Evolutionary conservation across 257 asterid genomes (phyloP).

Genomic region (Hygrophila difformis): DNA sequence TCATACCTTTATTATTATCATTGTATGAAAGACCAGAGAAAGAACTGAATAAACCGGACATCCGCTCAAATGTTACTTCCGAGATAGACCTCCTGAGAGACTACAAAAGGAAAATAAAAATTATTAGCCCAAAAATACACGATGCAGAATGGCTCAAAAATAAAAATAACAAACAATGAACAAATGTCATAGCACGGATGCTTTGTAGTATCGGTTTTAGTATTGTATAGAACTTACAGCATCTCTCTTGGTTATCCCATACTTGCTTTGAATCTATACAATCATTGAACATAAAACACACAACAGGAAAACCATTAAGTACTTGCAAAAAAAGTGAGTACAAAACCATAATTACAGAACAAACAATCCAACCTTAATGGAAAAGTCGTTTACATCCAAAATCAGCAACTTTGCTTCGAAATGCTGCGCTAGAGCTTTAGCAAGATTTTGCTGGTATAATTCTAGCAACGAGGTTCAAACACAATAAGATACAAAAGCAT

Average conservation of each 20-base stretch:
- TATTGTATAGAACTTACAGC: slow-evolving; percentile 35
- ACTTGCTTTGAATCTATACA: slow-evolving; percentile 80
- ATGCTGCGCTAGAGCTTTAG: slow-evolving; percentile 81
- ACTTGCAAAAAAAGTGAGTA: slow-evolving; percentile 4
- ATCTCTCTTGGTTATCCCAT: slow-evolving; percentile 56
- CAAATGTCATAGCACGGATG: too few relatives aligned
- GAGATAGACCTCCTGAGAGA: slow-evolving; percentile 62
- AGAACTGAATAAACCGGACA: slow-evolving; percentile 65
- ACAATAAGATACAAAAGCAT: not conserved
- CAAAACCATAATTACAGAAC: slow-evolving; percentile 10
- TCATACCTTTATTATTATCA: slow-evolving; percentile 55
- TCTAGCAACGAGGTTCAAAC: slow-evolving; percentile 29
- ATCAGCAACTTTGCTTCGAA: slow-evolving; percentile 68
- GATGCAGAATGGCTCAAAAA: slow-evolving; percentile 1
- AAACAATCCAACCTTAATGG: slow-evolving; percentile 56
- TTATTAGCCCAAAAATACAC: too few relatives aligned
- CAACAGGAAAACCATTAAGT: slow-evolving; percentile 14
- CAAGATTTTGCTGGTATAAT: slow-evolving; percentile 66
- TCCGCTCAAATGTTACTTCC: slow-evolving; percentile 57
- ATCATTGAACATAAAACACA: slow-evolving; percentile 14
- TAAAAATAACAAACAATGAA: not conserved
- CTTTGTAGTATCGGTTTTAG: slow-evolving; percentile 6
- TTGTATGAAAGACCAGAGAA: slow-evolving; percentile 52
- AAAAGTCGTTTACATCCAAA: slow-evolving; percentile 74
- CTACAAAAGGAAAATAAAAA: slow-evolving; percentile 29